Conservation (phyloP, 1,284 basidiomycete genomes). For the Neolentinus lepideus region DNA sequence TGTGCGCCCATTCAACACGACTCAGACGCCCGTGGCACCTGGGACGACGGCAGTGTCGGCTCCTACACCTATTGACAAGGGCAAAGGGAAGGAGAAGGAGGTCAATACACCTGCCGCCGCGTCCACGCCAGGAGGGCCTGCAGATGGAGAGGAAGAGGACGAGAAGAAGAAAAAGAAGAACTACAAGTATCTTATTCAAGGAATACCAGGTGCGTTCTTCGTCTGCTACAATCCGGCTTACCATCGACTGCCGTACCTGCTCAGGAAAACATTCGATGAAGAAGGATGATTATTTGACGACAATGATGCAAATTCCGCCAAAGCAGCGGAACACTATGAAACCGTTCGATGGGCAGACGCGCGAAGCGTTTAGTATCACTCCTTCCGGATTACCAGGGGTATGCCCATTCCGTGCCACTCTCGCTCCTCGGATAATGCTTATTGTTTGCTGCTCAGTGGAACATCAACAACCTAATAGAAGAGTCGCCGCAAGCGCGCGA, state of each 20-base stretch:
- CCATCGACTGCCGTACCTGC: constrained; percentile 6
- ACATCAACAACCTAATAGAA: constrained; percentile 49
- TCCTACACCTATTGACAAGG: constrained; percentile 34
- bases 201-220: constrained; percentile 53
- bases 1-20: constrained; percentile 41
- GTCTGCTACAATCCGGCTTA: constrained; percentile 4
- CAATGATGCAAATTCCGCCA: constrained; percentile 58
- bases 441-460: constrained; percentile 48
- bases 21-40: constrained; percentile 17
- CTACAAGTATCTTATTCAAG: constrained; percentile 73
- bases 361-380: constrained; percentile 66
- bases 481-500: constrained; percentile 72
- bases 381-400: constrained; percentile 72
- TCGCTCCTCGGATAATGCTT: constrained; percentile 7
- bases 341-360: constrained; percentile 58
- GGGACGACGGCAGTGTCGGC: constrained; percentile 16
- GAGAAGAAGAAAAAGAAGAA: constrained; percentile 66
- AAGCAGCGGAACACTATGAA: constrained; percentile 61
- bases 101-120: constrained; percentile 20
- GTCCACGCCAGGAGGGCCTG: constrained; percentile 33
- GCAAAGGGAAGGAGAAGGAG: constrained; percentile 56
- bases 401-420: constrained; percentile 26
- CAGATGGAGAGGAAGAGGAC: constrained; percentile 50
- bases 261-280: constrained; percentile 76
- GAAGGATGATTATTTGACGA: constrained; percentile 68